Base-by-base conservation (phyloP, 2,329 filamentous ascomycete genomes). In the Penicillium thymicola region DNA sequence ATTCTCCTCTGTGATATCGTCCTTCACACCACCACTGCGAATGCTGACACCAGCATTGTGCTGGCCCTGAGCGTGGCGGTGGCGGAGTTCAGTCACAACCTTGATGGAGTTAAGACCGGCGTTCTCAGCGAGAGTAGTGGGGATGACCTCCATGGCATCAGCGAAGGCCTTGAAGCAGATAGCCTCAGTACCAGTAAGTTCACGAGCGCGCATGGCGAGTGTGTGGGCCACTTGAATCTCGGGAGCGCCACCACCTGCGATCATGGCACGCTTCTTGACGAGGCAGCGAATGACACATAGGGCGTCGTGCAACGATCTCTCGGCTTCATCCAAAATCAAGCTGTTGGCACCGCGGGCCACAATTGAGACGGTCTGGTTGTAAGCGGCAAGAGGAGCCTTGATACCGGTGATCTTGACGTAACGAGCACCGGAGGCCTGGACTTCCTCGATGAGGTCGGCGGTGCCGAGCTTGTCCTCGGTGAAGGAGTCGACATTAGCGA, bases 91-190 rank as follows among this genome's bases (percentile, higher is more conserved):
- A 27, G 94, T 99, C 45, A 99, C 94, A 28, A 99, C 94, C 80
- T 95, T 96, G 83, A 99, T 99, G 74, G 90, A 93, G 82, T 99
- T 99, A 62, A 99, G 82, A 48, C 94, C 94, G 0, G 94, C 94
- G 68, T 99, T 99, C 79, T 99, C 94, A 0, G 94, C 95, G 65
- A 99, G 82, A 1, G 94, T 99, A 34, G 93, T 97, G 14, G 95
- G 94, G 53, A 99, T 90, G 41, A 99, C 90, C 78, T 99, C 94
- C 80, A 99, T 89, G 8, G 94, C 94, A 63, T 99, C 93, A 2
- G 95, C 94, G 71, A 99, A 99, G 0, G 93, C 93, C 80, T 97
- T 97, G 90, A 91, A 99, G 85, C 94, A 99, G 71, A 97, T 97
- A 38, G 92, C 87, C 76, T 99, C 94, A 5, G 94, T 97, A 59